A percentile compares a stretch with the other conserved stretches of the same genome.
These are phyloP conservation scores for Grigorovia yakushimaensis DNA, from an alignment of 805 yeast species.

Conservation along the genomic window DNA sequence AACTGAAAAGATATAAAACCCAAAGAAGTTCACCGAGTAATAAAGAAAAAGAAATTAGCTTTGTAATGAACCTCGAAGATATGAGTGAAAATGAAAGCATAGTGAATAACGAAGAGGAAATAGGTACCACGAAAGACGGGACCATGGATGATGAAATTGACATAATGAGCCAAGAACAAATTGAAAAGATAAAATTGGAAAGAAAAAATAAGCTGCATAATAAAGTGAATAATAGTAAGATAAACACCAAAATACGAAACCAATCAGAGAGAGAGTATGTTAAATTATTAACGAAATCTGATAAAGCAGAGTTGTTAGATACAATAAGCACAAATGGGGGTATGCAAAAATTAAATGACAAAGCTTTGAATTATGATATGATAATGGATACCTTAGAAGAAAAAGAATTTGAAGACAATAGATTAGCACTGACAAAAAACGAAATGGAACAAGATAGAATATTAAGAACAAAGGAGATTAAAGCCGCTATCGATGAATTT, in stretches of 20 bases:
- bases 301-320: slow-evolving; percentile 18
- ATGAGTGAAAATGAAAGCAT: background rate
- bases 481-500: slow-evolving; percentile 12
- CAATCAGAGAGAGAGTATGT: slow-evolving; percentile 18
- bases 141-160: background rate
- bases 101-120: background rate
- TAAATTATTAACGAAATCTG: slow-evolving; percentile 20
- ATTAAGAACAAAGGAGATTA: slow-evolving; percentile 12
- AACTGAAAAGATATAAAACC: background rate
- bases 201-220: background rate
- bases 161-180: background rate
- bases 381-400: slow-evolving; percentile 1
- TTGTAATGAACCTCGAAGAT: slow-evolving; percentile 4
- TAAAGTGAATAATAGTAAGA: background rate
- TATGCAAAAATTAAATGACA: slow-evolving; percentile 5
- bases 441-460: slow-evolving; percentile 9
- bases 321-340: slow-evolving; percentile 15
- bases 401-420: slow-evolving; percentile 19
- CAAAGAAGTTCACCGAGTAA: background rate
- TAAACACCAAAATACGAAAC: background rate
- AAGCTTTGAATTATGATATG: slow-evolving; percentile 6
- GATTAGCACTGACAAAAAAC: slow-evolving; percentile 15
- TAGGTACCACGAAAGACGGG: background rate
- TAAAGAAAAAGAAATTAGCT: background rate
- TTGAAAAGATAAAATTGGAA: background rate